phyloP scores from a whole-genome alignment of 106 monocot genomes.

The Cymbidium sinense region DNA sequence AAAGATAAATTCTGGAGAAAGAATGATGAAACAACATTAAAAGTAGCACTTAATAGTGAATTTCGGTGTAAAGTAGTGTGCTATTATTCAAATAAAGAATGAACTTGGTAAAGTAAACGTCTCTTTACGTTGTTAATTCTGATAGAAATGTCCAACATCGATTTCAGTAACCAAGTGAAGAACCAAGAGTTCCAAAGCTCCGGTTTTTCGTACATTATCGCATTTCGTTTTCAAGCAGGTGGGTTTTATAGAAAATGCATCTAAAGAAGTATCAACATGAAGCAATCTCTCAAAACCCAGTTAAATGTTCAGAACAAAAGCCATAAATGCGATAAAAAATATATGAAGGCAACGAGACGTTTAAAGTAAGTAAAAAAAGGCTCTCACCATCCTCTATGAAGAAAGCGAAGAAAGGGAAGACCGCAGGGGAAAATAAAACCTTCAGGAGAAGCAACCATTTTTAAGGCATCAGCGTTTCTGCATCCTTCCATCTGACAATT shows the following conservation, averaged over 20 bases:
- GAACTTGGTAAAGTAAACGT: background rate
- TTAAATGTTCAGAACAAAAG: background rate
- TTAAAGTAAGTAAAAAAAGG: background rate
- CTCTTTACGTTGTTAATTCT: background rate
- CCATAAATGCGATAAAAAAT: background rate
- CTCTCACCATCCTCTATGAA: constrained; percentile 46
- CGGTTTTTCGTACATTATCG: background rate
- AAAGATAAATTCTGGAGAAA: background rate
- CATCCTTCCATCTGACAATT: background rate
- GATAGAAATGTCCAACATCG: background rate
- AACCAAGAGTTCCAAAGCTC: background rate
- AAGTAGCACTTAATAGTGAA: background rate
- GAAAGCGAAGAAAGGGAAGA: constrained; percentile 55
- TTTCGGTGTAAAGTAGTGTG: background rate
- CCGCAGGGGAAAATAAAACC: constrained; percentile 50
- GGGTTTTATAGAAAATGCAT: background rate
- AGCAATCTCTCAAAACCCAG: background rate
- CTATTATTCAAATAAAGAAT: background rate
- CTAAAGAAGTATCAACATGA: background rate
- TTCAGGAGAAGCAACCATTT: constrained; percentile 15
- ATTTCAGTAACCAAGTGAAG: background rate
- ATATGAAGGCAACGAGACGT: background rate
- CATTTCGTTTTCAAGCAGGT: background rate
- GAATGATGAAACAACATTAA: background rate
- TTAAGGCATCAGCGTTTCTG: constrained; percentile 22